Evolutionary conservation across 768 basidiomycete genomes (phyloP), one percentile per base, ranked within the genome.

Genomic region (Obba rivulosa): DNA sequence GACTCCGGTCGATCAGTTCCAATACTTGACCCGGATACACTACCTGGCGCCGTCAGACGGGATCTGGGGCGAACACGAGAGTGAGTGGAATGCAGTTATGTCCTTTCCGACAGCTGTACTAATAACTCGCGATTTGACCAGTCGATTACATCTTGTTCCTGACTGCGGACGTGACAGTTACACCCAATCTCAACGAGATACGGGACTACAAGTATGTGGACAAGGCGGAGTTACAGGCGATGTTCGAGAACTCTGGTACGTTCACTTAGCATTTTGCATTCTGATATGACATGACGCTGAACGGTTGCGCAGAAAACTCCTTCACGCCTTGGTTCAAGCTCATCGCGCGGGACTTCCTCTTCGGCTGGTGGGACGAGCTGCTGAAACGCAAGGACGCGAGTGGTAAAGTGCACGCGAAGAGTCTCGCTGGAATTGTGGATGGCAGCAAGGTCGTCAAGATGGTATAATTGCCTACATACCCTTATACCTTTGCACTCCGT

Each of bases 291-390:
- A 44, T 16, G 17, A 31, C 25, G 17, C 46, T 50, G 25, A 34
- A 31, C 28, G 5, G 23, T 18, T 17, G 49, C 8, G 4, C 58
- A 95, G 92, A 68, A 48, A 90, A 90, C 65, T 80, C 78, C 2
- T 99, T 99, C 67, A 99, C 96, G 7, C 96, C 96, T 0, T 99
- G 96, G 96, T 99, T 99, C 81, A 91, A 93, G 66, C 82, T 98
- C 23, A 98, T 99, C 61, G 93, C 92, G 2, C 81, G 93, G 3
- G 92, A 97, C 64, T 95, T 95, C 68, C 76, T 99, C 37, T 98
- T 94, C 63, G 91, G 89, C 20, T 99, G 96, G 96, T 99, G 96
- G 96, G 92, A 96, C 60, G 85, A 87, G 52, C 80, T 99, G 37
- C 60, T 86, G 53, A 71, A 70, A 46, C 81, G 87, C 34, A 80